Evolutionary conservation across 306 rosid genomes (phyloP).

Genomic region (Gastrolobium villosum): DNA sequence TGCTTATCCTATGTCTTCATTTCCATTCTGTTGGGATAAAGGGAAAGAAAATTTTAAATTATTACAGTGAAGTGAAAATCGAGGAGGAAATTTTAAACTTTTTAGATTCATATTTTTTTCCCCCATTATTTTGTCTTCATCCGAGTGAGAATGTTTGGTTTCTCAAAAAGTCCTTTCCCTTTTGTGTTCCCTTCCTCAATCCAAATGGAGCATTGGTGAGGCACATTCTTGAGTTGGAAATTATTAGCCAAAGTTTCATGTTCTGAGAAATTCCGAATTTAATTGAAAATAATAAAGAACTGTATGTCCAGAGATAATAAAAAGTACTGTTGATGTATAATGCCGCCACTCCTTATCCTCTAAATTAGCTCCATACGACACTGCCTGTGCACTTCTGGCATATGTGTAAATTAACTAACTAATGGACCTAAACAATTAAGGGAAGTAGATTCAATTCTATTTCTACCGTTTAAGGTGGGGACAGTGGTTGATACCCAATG

Average conservation of each 20-base stretch:
- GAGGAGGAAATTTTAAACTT: neutral
- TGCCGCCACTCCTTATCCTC: neutral
- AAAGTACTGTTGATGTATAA: neutral
- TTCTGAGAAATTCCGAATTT: neutral
- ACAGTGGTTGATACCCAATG: neutral
- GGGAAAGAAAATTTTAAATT: conserved; percentile 6
- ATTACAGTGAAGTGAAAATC: neutral
- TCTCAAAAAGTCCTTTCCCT: neutral
- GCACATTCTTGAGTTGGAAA: conserved; percentile 1
- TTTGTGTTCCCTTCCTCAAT: neutral
- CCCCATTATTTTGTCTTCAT: neutral
- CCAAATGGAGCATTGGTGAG: conserved; percentile 9
- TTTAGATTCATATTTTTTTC: neutral
- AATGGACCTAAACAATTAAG: neutral
- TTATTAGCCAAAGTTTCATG: conserved; percentile 8
- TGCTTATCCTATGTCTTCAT: conserved; percentile 6
- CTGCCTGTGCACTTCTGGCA: neutral
- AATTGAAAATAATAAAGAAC: conserved; percentile 4
- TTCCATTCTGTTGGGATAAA: conserved; percentile 1
- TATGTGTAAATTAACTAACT: neutral
- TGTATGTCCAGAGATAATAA: neutral
- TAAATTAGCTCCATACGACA: neutral
- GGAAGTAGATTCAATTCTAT: conserved; percentile 7
- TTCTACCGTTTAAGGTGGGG: neutral
- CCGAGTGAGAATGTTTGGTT: neutral